Conservation (phyloP, 2,329 filamentous ascomycete genomes). For the Elsinoe fawcettii region DNA sequence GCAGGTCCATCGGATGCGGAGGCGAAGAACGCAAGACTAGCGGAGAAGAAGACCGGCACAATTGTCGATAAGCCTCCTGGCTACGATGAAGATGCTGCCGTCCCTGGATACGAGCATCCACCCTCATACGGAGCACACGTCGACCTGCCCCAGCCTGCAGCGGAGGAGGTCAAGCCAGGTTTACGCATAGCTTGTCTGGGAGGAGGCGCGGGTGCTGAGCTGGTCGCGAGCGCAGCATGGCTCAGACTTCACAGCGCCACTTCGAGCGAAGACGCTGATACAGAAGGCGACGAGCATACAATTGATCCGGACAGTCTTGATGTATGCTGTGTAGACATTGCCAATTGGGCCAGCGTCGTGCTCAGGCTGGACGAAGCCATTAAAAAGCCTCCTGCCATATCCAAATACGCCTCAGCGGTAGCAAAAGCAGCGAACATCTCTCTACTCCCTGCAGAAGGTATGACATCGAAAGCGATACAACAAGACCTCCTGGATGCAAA, state of each 20-base stretch:
- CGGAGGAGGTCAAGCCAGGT: neutral
- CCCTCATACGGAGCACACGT: constrained; percentile 6
- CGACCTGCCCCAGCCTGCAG: neutral
- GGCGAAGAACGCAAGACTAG: neutral
- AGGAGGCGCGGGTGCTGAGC: constrained; percentile 59
- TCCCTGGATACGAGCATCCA: constrained; percentile 11
- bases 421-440: constrained; percentile 36
- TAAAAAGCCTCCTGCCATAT: constrained; percentile 41
- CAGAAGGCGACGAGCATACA: constrained; percentile 12
- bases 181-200: constrained; percentile 50
- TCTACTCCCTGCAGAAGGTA: constrained; percentile 27
- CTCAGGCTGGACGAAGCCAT: constrained; percentile 51
- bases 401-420: constrained; percentile 42
- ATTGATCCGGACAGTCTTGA: constrained; percentile 26
- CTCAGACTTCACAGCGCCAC: constrained; percentile 22
- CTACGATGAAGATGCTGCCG: constrained; percentile 1
- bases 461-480: constrained; percentile 40
- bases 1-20: neutral
- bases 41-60: neutral
- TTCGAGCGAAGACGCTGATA: constrained; percentile 7
- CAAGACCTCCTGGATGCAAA: constrained; percentile 43
- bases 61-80: constrained; percentile 3
- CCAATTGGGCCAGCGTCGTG: constrained; percentile 63
- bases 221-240: constrained; percentile 55
- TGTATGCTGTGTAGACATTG: constrained; percentile 70